Evolutionary conservation across 768 basidiomycete species (phyloP).

Genomic region (Mycena epipterygia): DNA sequence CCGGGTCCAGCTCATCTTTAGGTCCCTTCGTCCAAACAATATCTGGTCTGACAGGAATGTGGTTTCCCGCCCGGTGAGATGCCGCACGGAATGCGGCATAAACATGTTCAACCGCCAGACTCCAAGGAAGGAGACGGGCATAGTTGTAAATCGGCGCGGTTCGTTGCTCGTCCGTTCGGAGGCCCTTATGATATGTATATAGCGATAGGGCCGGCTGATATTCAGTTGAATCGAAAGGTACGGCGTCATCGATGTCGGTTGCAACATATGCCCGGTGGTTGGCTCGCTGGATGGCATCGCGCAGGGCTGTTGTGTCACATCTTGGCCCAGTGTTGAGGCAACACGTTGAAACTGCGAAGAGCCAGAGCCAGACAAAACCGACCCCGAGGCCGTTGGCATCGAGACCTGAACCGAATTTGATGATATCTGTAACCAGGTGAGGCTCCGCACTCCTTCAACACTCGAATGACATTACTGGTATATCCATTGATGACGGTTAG

Average conservation of each 20-base stretch:
- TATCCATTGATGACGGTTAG: too few species aligned
- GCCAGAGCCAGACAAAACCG: neutral
- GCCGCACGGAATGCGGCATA: neutral
- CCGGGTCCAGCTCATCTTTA: neutral
- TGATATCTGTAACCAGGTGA: neutral
- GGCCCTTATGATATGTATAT: neutral
- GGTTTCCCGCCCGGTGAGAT: neutral
- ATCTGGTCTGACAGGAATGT: neutral
- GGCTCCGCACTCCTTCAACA: neutral
- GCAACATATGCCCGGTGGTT: neutral
- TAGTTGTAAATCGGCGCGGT: neutral
- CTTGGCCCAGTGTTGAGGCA: neutral
- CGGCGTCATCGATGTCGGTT: neutral
- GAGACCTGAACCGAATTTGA: neutral
- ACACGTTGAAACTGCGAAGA: neutral
- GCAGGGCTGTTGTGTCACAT: neutral
- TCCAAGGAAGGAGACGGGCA: neutral
- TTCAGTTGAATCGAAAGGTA: neutral
- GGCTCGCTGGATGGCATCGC: neutral
- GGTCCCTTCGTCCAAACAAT: neutral
- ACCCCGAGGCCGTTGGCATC: neutral
- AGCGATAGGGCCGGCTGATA: neutral
- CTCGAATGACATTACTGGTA: neutral
- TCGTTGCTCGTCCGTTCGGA: neutral
- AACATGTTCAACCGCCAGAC: neutral